Conservation (phyloP, 805 yeast species). For the Metahyphopichia silvanorum region DNA sequence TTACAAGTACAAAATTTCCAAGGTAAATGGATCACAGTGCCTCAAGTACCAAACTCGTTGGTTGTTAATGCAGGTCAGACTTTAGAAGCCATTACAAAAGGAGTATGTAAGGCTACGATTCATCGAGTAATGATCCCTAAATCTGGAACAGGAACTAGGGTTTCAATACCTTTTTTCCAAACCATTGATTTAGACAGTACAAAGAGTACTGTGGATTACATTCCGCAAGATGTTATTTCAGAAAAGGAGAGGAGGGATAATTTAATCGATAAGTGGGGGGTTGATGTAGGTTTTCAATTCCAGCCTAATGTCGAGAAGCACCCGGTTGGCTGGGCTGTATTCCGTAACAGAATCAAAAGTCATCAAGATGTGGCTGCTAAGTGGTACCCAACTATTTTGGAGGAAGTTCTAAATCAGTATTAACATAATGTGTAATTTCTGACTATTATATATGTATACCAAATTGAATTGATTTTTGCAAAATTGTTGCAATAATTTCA, state of each 20-base stretch:
- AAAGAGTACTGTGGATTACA: constrained; percentile 23
- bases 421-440: no score
- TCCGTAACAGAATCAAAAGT: constrained; percentile 41
- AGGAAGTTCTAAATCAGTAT: no score
- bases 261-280: constrained; percentile 32
- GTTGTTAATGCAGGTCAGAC: constrained; percentile 64
- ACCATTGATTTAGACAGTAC: constrained; percentile 39
- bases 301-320: constrained; percentile 30
- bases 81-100: constrained; percentile 55
- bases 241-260: constrained; percentile 34
- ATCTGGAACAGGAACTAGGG: constrained; percentile 35
- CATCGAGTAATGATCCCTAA: constrained; percentile 50
- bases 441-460: no score
- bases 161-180: constrained; percentile 48
- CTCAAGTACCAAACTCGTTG: constrained; percentile 44
- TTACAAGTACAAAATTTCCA: constrained; percentile 54
- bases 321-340: constrained; percentile 47
- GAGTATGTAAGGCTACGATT: constrained; percentile 57
- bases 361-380: constrained; percentile 42
- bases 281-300: constrained; percentile 38
- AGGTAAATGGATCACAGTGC: constrained; percentile 57
- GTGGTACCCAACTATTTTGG: constrained; percentile 42
- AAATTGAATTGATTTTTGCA: no score
- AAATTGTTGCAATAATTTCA: no score
- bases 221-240: constrained; percentile 25